Percentiles rank a stretch among this genome's conserved stretches.
Conservation (phyloP, 352 stramenopile species). For the Globisporangium camurandrum region DNA sequence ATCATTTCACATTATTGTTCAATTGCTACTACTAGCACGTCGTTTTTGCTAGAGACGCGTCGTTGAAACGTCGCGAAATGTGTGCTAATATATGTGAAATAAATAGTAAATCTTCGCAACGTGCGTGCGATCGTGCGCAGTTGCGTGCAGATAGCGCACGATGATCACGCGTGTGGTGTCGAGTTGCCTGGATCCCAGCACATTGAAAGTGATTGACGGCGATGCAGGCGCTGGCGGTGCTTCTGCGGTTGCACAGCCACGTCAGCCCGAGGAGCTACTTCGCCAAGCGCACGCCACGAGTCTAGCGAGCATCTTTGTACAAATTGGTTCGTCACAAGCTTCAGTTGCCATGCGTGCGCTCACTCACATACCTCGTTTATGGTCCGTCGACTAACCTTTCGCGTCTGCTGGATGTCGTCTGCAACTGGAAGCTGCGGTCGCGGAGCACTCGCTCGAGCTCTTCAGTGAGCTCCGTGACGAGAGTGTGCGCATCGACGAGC, state of each 20-base stretch:
- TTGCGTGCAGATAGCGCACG: no score
- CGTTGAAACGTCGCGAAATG: no score
- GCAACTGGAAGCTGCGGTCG: conserved; percentile 25
- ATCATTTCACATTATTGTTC: no score
- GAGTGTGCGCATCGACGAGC: conserved; percentile 18
- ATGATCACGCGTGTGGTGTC: conserved; percentile 12
- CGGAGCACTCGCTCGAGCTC: conserved; percentile 41
- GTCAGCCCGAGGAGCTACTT: conserved; percentile 30
- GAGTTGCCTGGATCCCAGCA: not conserved
- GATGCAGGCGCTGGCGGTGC: not conserved
- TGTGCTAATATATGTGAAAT: no score
- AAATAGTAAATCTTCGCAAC: no score
- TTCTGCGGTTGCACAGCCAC: not conserved
- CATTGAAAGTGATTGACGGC: not conserved
- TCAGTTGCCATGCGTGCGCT: no score
- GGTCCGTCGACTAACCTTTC: not conserved
- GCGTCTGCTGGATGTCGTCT: not conserved
- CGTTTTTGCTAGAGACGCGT: no score
- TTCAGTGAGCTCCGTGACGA: conserved; percentile 41
- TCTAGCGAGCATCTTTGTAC: conserved; percentile 37
- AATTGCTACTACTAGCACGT: no score
- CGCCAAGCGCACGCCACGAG: conserved; percentile 34
- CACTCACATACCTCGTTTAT: not conserved
- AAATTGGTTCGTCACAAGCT: conserved; percentile 46
- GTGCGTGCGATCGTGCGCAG: no score